Conservation (phyloP, 441 rosid genomes). For the Populus trichocarpa region DNA sequence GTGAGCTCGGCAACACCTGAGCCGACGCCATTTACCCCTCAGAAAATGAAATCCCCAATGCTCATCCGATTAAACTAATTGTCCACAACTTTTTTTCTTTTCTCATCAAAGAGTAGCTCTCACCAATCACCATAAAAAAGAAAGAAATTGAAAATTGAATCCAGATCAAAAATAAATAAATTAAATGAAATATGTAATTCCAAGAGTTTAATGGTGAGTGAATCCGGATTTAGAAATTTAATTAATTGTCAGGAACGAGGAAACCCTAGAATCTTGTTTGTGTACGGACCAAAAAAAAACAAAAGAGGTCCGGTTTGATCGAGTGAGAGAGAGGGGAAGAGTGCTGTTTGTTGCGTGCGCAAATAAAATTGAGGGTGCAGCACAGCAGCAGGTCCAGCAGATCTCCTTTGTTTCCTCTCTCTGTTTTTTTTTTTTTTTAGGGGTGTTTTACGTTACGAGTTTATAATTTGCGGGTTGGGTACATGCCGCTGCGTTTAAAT, state of each 20-base stretch:
- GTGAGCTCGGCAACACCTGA: constrained; percentile 69
- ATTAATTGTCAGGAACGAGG: neutral
- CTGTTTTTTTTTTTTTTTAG: too few species aligned
- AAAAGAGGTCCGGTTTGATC: constrained; percentile 42
- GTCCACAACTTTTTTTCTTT: neutral
- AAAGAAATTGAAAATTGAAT: neutral
- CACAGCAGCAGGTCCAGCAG: constrained; percentile 10
- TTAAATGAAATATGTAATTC: too few species aligned
- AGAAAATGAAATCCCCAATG: constrained; percentile 13
- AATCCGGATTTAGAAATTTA: neutral
- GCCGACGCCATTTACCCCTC: constrained; percentile 75
- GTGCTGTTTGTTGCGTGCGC: neutral
- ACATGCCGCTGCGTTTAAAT: too few species aligned
- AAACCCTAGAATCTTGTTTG: neutral
- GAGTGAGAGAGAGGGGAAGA: constrained; percentile 9
- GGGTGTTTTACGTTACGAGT: too few species aligned
- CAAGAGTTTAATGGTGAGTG: neutral
- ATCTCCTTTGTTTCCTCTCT: constrained; percentile 25
- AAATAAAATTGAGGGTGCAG: neutral
- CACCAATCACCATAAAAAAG: constrained; percentile 7
- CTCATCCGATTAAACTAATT: constrained; percentile 4
- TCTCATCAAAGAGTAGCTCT: neutral
- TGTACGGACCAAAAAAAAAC: neutral
- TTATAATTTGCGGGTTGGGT: too few species aligned
- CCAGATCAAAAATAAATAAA: neutral